Evolutionary conservation across 2,329 filamentous ascomycete species (phyloP), one percentile per base, ranked within the genome.

Genomic region (Scortechinia acanthostroma): DNA sequence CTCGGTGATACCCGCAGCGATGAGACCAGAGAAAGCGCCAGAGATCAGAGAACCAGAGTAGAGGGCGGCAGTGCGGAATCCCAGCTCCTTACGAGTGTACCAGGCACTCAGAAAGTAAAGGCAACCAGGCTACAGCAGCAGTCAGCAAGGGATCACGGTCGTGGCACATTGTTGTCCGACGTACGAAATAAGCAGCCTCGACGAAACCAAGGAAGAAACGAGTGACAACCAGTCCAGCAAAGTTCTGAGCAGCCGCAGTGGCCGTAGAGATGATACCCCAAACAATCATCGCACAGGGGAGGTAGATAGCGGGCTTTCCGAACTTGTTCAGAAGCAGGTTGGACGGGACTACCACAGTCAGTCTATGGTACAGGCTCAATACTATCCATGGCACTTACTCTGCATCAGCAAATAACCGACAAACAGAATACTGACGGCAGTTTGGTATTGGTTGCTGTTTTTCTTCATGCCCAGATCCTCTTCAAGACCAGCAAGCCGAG

Each of bases 11-110:
- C 77, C 70, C 1, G 68, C 68, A 2, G 66, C 65, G 20, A 73
- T 66, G 5, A 71, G 51, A 6, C 74, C 76, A 6, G 73, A 75
- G 53, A 82, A 82, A 2, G 77, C 76, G 3, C 76, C 76, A 1
- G 74, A 76, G 3, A 80, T 61, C 16, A 80, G 59, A 1, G 71
- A 73, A 1, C 76, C 78, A 2, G 73, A 71, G 58, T 78, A 76
- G 28, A 76, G 62, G n/a, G 74, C 59, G 4, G 70, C 70, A 40
- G 70, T 75, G 15, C 73, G 61, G 16, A 74, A 58, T 15, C 65
- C 71, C 4, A 77, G 55, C 48, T 77, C 77, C 48, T 72, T 71
- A 30, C 74, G 65, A 1, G 76, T 80, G 50, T 82, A 81, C 56
- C 69, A 75, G 43, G 69, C 64, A 2, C 64, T 66, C n/a, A 77